Conservation (phyloP, 108 stramenopile species). For the Conticribra guillardii region DNA sequence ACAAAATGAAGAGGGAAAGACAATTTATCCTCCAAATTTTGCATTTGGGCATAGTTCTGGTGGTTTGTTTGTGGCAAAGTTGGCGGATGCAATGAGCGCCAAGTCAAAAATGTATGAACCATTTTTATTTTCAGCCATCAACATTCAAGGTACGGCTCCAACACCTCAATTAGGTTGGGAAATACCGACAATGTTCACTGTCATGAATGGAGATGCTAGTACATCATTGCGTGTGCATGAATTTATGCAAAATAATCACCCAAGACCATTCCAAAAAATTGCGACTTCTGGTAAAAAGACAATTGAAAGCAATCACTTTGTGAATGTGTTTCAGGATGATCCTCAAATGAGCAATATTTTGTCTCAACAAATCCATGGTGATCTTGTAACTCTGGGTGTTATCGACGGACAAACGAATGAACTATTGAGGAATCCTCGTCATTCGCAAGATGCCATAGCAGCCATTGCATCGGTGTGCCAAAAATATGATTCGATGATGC, state of each 20-base stretch:
- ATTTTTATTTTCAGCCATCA: constrained; percentile 42
- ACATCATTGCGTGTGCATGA: neutral
- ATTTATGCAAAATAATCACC: neutral
- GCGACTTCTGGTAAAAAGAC: constrained; percentile 14
- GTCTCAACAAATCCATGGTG: neutral
- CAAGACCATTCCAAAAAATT: constrained; percentile 1
- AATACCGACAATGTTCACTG: constrained; percentile 40
- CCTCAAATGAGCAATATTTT: constrained; percentile 6
- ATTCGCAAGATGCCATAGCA: neutral
- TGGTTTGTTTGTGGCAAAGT: constrained; percentile 27
- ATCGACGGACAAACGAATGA: constrained; percentile 1
- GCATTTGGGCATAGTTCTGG: constrained; percentile 45
- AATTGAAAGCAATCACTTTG: constrained; percentile 9
- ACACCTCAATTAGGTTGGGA: constrained; percentile 21
- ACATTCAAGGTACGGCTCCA: constrained; percentile 45
- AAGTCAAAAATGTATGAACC: constrained; percentile 19
- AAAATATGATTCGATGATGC: constrained; percentile 26
- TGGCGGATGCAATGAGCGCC: constrained; percentile 24
- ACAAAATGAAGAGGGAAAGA: constrained; percentile 1
- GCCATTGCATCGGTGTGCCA: neutral
- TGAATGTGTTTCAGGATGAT: constrained; percentile 17
- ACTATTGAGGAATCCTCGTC: neutral
- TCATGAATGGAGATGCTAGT: constrained; percentile 36
- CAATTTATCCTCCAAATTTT: constrained; percentile 28
- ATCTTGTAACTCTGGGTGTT: constrained; percentile 11